Base-by-base conservation (phyloP, 306 rosid species). In the Vachellia collinsii region DNA sequence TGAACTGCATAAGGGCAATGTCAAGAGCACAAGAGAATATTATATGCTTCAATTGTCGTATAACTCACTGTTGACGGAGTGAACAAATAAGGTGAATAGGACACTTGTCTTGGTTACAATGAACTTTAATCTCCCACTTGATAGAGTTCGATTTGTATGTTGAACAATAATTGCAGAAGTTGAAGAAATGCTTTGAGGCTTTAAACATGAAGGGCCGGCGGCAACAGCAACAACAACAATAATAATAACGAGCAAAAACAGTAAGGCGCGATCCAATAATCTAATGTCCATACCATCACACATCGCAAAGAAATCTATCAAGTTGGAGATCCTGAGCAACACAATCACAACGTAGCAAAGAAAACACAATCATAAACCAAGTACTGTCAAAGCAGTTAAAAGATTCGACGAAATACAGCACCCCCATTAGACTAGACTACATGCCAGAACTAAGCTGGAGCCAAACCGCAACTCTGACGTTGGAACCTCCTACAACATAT, bases 401-500 rank as follows among this genome's bases (percentile, higher is more conserved):
- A 54, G 62, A 19, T 54, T 20, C 62, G n/a, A 76, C 48, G 10
- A 14, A 44, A 72, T 29, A 25, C 56, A 29, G 34, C 34, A 29
- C 34, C 56, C 48, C 59, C 72, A 56, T 47, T 47, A 25, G 64
- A 43, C 58, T 70, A 13, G 0, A 51, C 8, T 19, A 17, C 1
- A 54, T 39, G 80, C 74, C 34, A 48, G 13, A 58, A 47, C 61
- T 63, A 73, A 43, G 74, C 72, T 16, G 46, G 29, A 71, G 79
- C 79, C 53, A 41, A 69, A 6, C 6, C 41, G 54, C 7, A 3
- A 1, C 0, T 3, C 34, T 56, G 69, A 39, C 25, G 63, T 17
- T 37, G 76, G 56, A 41, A 58, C 73, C 73, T 73, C 89, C 89
- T 86, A 44, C 85, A 86, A 80, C 62, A 61, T 11, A 51, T 16